Percentiles rank a stretch among this genome's conserved stretches.
These are phyloP conservation scores for Inosperma sp. DNA, from an alignment of 768 basidiomycete species.

Conservation along the genomic window DNA sequence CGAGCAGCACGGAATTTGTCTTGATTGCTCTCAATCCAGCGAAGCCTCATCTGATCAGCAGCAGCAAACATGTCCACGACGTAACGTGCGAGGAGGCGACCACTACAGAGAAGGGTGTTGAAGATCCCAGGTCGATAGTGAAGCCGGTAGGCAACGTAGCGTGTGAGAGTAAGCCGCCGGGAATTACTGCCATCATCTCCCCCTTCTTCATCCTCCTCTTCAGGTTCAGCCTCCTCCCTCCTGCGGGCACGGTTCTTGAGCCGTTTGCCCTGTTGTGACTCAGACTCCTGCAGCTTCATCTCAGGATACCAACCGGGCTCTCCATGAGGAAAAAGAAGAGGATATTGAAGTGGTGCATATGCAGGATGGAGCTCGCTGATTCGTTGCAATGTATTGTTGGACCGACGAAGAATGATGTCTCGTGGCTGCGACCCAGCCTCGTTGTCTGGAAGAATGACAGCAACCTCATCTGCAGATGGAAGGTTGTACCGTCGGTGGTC, in stretches of 20 bases:
- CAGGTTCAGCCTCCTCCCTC: neutral
- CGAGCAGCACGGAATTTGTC: conserved; percentile 28
- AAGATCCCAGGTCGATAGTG: conserved; percentile 25
- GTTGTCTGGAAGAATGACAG: conserved; percentile 6
- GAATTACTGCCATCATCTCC: neutral
- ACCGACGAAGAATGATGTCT: conserved; percentile 11
- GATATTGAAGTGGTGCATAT: conserved; percentile 17
- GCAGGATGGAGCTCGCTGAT: conserved; percentile 19
- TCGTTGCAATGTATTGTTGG: neutral
- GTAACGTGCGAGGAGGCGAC: conserved; percentile 36
- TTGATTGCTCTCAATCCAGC: conserved; percentile 33
- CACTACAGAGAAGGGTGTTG: conserved; percentile 28
- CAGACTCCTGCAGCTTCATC: conserved; percentile 17
- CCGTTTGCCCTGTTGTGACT: conserved; percentile 24
- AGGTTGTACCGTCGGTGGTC: conserved; percentile 36
- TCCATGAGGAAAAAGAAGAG: conserved; percentile 17
- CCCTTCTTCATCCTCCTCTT: neutral
- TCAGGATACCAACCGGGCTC: conserved; percentile 16
- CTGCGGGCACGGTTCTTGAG: neutral
- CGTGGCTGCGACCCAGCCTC: conserved; percentile 17
- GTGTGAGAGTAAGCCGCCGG: conserved; percentile 25
- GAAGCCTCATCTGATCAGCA: conserved; percentile 34
- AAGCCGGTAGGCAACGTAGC: conserved; percentile 31
- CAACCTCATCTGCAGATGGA: conserved; percentile 15
- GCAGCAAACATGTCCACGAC: conserved; percentile 35